phyloP scores from a whole-genome alignment of 495 filamentous ascomycete genomes.

The Xylaria sp. region DNA sequence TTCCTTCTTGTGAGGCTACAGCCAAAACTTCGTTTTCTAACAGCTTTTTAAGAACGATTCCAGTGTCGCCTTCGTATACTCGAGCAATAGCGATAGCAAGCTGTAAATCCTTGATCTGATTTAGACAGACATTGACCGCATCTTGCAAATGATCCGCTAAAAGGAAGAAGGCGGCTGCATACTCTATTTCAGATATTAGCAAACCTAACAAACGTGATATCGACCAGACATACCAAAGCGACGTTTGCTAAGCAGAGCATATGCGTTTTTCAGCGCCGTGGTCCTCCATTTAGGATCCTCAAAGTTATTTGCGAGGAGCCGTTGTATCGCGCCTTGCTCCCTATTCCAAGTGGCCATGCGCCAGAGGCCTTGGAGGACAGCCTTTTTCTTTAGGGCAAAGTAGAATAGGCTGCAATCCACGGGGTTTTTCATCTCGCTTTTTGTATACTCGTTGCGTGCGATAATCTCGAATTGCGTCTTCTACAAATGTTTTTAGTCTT shows the following conservation, averaged over 20 bases:
- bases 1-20: constrained; percentile 78
- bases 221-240: constrained; percentile 71
- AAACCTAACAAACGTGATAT: background rate
- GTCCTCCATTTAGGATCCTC: constrained; percentile 84
- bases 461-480: constrained; percentile 84
- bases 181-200: constrained; percentile 62
- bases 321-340: constrained; percentile 80
- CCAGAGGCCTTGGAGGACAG: constrained; percentile 91
- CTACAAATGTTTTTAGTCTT: constrained; percentile 46
- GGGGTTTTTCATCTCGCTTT: constrained; percentile 85
- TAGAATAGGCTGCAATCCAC: constrained; percentile 95
- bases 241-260: constrained; percentile 90
- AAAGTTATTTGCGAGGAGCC: constrained; percentile 87
- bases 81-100: constrained; percentile 90
- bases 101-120: constrained; percentile 85
- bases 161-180: constrained; percentile 95
- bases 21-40: constrained; percentile 81
- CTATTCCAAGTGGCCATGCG: constrained; percentile 91
- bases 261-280: constrained; percentile 94
- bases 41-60: constrained; percentile 73
- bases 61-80: constrained; percentile 86
- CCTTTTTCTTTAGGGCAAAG: constrained; percentile 89
- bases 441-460: constrained; percentile 92
- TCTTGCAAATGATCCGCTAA: constrained; percentile 85
- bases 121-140: constrained; percentile 82